These are phyloP conservation scores for Cinnamomum chago DNA, from an alignment of 164 flowering plant species.

Conservation along the genomic window DNA sequence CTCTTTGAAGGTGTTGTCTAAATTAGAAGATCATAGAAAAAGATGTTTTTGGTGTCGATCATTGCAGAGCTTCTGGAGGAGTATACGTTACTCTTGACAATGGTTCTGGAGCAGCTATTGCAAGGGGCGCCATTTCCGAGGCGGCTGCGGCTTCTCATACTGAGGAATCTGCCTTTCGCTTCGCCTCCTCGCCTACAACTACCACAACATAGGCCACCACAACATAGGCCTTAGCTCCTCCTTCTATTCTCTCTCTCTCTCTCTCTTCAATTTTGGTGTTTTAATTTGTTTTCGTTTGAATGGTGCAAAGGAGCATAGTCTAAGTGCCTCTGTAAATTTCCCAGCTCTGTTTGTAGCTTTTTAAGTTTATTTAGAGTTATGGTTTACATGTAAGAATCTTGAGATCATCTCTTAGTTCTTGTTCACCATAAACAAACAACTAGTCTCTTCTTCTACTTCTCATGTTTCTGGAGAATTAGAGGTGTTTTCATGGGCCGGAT, in stretches of 20 bases:
- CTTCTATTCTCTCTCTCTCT: not conserved
- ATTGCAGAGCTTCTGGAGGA: conserved; percentile 73
- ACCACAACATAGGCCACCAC: not conserved
- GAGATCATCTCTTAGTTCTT: too few relatives aligned
- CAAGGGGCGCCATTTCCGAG: conserved; percentile 65
- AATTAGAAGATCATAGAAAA: not conserved
- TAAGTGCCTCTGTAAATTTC: not conserved
- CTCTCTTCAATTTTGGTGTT: not conserved
- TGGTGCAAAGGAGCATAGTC: not conserved
- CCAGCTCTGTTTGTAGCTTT: not conserved
- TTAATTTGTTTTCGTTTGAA: not conserved
- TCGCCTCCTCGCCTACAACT: conserved; percentile 21
- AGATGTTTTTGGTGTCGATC: conserved; percentile 56
- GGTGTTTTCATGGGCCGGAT: too few relatives aligned
- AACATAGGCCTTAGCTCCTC: not conserved
- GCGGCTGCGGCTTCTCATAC: conserved; percentile 55
- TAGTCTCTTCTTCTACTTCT: too few relatives aligned
- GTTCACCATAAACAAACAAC: too few relatives aligned
- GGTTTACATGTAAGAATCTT: too few relatives aligned
- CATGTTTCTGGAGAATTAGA: too few relatives aligned
- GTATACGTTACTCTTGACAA: conserved; percentile 56
- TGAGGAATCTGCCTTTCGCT: conserved; percentile 50
- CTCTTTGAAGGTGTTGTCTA: not conserved
- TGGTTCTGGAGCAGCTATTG: conserved; percentile 51
- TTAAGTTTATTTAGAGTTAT: too few relatives aligned